These are phyloP conservation scores for Wickerhamiella slavikovae DNA, from an alignment of 805 yeast genomes.

Conservation along the genomic window DNA sequence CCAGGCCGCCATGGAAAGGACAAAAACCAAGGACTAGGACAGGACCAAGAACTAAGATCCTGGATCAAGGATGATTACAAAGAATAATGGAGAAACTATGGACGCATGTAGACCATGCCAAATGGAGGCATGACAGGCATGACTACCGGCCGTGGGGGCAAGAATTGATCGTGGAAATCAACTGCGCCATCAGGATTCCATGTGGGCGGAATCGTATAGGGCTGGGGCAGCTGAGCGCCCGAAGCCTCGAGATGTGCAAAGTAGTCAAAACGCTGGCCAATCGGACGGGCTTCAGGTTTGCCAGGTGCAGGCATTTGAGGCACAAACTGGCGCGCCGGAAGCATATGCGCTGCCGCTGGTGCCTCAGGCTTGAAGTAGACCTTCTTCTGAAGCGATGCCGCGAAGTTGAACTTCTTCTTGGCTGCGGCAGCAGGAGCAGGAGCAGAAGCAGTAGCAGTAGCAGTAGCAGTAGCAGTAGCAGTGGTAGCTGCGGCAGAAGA, in stretches of 20 bases:
- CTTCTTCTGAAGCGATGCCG: background rate
- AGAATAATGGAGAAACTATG: no score
- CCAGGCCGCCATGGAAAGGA: conserved; percentile 17
- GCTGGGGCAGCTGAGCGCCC: conserved; percentile 13
- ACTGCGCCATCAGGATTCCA: conserved; percentile 6
- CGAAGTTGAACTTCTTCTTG: background rate
- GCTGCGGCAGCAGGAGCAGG: background rate
- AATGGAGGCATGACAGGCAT: background rate
- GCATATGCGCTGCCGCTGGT: background rate
- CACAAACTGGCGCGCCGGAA: background rate
- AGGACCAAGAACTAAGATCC: no score
- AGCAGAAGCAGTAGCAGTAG: background rate
- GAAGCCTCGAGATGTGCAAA: conserved; percentile 18
- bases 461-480: background rate
- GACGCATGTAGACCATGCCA: no score
- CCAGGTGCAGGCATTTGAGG: background rate
- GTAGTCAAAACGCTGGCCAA: conserved; percentile 5
- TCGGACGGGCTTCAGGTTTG: background rate
- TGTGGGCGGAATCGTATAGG: conserved; percentile 9
- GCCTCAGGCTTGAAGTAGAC: background rate
- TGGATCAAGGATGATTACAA: no score
- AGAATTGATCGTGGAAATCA: conserved; percentile 6
- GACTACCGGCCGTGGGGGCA: background rate
- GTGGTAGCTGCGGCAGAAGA: background rate
- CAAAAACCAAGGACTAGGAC: no score